A percentile compares a stretch with the other conserved stretches of the same genome.
Conservation (phyloP, 768 basidiomycete genomes). For the Russula emetica region DNA sequence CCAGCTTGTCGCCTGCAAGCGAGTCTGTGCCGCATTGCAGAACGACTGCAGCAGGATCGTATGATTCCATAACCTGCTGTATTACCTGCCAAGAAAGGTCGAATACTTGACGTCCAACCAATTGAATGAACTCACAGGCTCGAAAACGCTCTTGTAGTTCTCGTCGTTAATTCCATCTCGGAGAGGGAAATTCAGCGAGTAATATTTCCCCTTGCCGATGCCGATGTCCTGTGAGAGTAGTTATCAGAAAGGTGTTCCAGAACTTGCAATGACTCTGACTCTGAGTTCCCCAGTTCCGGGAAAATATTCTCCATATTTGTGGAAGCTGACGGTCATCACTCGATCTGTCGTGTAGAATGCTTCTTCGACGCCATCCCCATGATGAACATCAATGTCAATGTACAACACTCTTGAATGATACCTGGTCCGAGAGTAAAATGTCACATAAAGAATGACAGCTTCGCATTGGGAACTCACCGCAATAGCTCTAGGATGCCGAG, state of each 20-base stretch:
- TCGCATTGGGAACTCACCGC: slow-evolving; percentile 44
- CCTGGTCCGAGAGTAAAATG: slow-evolving; percentile 38
- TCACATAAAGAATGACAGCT: neutral
- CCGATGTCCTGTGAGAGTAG: slow-evolving; percentile 69
- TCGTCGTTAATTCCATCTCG: slow-evolving; percentile 95
- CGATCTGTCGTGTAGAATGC: slow-evolving; percentile 99
- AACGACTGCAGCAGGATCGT: slow-evolving; percentile 91
- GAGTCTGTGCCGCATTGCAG: slow-evolving; percentile 98
- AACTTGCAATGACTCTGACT: slow-evolving; percentile 41
- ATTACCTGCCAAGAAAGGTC: slow-evolving; percentile 62
- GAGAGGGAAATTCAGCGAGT: slow-evolving; percentile 91
- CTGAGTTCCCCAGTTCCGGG: slow-evolving; percentile 97
- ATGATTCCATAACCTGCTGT: slow-evolving; percentile 87
- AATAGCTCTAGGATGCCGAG: slow-evolving; percentile 93
- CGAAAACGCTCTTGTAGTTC: slow-evolving; percentile 91
- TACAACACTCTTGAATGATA: slow-evolving; percentile 94
- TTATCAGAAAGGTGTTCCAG: neutral
- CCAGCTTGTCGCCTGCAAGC: slow-evolving; percentile 91
- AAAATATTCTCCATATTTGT: slow-evolving; percentile 99
- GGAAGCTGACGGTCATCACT: slow-evolving; percentile 98
- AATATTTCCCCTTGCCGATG: slow-evolving; percentile 90
- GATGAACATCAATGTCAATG: slow-evolving; percentile 98
- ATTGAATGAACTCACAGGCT: slow-evolving; percentile 60
- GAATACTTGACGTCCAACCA: neutral
- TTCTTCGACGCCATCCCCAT: slow-evolving; percentile 98